phyloP scores from a whole-genome alignment of 345 rosid species.

The Punica granatum region DNA sequence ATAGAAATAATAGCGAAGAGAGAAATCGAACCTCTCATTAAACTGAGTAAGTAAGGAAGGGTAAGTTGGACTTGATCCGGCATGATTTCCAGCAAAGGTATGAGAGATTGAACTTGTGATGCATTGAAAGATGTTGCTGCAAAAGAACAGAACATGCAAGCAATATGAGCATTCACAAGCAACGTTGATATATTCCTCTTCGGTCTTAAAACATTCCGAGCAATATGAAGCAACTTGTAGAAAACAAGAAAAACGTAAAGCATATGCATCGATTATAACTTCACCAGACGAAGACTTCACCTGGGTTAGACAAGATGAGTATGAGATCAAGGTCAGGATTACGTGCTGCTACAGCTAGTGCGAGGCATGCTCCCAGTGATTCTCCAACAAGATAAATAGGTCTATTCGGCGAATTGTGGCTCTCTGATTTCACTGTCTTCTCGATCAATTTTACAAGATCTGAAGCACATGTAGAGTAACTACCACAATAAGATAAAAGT shows the following conservation, averaged over 20 bases:
- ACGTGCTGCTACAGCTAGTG: slow-evolving; percentile 58
- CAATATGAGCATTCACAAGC: neutral
- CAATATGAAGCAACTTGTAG: neutral
- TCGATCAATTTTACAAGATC: slow-evolving; percentile 60
- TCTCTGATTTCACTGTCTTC: slow-evolving; percentile 36
- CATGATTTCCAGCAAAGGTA: slow-evolving; percentile 43
- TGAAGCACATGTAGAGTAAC: slow-evolving; percentile 15
- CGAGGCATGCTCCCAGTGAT: slow-evolving; percentile 75
- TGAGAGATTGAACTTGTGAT: slow-evolving; percentile 49
- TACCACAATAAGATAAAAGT: neutral
- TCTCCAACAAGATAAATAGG: slow-evolving; percentile 85
- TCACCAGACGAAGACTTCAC: slow-evolving; percentile 16
- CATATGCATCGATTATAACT: too few relatives aligned
- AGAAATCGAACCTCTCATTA: slow-evolving; percentile 40
- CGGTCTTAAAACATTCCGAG: neutral
- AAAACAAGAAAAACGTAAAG: neutral
- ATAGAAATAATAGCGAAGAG: slow-evolving; percentile 3
- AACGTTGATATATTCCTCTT: neutral
- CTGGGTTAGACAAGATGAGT: slow-evolving; percentile 68
- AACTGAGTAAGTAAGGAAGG: slow-evolving; percentile 27
- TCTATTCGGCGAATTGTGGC: slow-evolving; percentile 26
- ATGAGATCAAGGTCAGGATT: slow-evolving; percentile 60
- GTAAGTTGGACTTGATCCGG: slow-evolving; percentile 29
- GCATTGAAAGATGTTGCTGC: slow-evolving; percentile 68
- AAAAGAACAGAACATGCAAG: slow-evolving; percentile 8